phyloP scores from a whole-genome alignment of 179 eudicot genomes.

The Vitellaria paradoxa region DNA sequence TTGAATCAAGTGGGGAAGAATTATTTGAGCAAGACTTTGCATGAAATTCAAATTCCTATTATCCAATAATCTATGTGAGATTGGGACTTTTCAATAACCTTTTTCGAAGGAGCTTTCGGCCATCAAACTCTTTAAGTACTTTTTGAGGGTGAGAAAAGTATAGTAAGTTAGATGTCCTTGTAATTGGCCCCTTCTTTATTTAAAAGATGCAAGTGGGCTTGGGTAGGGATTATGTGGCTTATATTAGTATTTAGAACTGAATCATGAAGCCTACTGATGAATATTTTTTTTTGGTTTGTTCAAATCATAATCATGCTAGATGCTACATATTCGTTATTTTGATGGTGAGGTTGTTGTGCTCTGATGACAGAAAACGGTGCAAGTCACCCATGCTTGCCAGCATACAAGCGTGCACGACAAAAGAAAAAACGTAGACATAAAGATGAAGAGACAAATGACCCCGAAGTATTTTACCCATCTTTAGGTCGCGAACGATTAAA shows the following conservation, averaged over 20 bases:
- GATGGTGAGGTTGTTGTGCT: background rate
- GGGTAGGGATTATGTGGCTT: background rate
- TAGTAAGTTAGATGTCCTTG: background rate
- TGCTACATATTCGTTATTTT: background rate
- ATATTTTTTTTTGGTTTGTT: background rate
- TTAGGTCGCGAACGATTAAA: conserved; percentile 14
- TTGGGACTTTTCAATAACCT: background rate
- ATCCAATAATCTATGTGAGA: background rate
- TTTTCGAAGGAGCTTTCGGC: too few species aligned
- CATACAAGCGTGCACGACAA: background rate
- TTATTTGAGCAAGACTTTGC: too few species aligned
- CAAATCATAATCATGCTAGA: background rate
- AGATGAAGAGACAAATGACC: conserved; percentile 7
- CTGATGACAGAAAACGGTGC: background rate
- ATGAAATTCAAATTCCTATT: background rate
- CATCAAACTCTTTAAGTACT: background rate
- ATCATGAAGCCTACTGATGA: background rate
- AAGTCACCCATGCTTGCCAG: conserved; percentile 4
- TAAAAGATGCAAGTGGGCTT: background rate
- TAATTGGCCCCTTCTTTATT: background rate
- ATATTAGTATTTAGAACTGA: background rate
- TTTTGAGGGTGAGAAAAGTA: background rate
- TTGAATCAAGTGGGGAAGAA: too few species aligned
- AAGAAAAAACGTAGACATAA: conserved; percentile 14
- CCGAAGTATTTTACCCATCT: conserved; percentile 7